Evolutionary conservation across 2,329 filamentous ascomycete genomes (phyloP), one percentile per base, ranked within the genome.

Genomic region (Trichoderma asperellum): DNA sequence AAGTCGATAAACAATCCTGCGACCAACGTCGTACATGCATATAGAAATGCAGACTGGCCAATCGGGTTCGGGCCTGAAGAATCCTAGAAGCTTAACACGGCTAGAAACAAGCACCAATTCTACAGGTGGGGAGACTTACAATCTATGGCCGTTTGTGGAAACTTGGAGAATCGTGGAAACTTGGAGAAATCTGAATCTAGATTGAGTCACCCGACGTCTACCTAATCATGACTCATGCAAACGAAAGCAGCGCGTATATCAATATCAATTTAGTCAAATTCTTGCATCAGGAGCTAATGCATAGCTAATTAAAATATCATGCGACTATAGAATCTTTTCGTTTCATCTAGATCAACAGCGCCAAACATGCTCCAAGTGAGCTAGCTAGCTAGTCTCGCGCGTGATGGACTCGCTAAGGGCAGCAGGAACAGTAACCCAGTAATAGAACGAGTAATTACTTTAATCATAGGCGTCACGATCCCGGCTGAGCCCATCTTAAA

Each of bases 11-110:
- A 16, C 27, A 34, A 43, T 37, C 16, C 4, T 53, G 64, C 32
- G 56, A 59, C 32, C 6, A 35, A 10, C 37, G 12, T 10, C 11
- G 47, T 8, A 8, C 53, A 58, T 53, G 55, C 56, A 8, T 18
- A 55, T 60, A 34, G 57, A 55, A 61, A 61, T 43, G 47, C 24
- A 6, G 34, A 61, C 27, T 43, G 34, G 35, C 65, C 57, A 56
- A 68, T 61, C 47, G 57, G 65, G n/a, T 27, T 37, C 32, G 43
- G 29, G 34, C 7, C 7, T 18, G 43, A 52, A 12, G 12, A n/a
- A 10, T 37, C 21, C 11, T 32, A 18, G 21, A 14, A 53, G 3
- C 60, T 34, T 24, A 12, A 27, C 21, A 29, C 16, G 40, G 40
- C 18, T 55, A 14, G 10, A 53, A 53, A 3, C 14, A 35, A 6